Base-by-base conservation (phyloP, 331 rosid species). In the Cucumis variabilis region DNA sequence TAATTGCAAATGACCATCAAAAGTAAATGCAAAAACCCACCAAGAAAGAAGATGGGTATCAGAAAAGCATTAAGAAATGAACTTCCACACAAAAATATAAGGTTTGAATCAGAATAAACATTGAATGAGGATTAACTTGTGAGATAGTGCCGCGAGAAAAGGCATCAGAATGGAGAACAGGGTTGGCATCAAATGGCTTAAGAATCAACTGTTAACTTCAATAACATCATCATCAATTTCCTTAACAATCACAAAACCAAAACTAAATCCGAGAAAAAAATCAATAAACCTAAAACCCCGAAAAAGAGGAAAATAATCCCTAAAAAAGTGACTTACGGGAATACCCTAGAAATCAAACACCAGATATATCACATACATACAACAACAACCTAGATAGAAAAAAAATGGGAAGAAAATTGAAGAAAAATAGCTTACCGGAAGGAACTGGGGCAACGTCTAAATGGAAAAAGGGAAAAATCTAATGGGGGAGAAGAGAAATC, bases 101-200 rank as follows among this genome's bases (percentile, higher is more conserved):
- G 67, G 84, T 16, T 30, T 60, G 70, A 6, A 28, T 24, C 5
- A 21, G 25, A 81, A 58, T 55, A 8, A 76, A 11, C 67, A 69
- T 6, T 17, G 24, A 74, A 62, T 50, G 19, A 62, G 55, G 50
- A 13, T 11, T 50, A 77, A 93, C 98, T 94, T 86, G 96, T 51
- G 94, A 89, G 37, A 68, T 89, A 75, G 92, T 71, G 15, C 14
- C 14, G 15, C 14, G 16, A 13, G 12, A 50, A 77, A 46, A 77
- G 24, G 53, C 6, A 9, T 27, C 85, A 30, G 11, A 51, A 1
- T 24, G 3, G 23, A 11, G 23, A 20, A 24, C 58, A 58, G 58
- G 58, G 20, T 81, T 27, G 27, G 11, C 0, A 58, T 28, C 85
- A 27, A 0, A 55, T 28, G 58, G 20, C n/a, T n/a, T n/a, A n/a